phyloP scores from a whole-genome alignment of 1,284 basidiomycete species.

The Heterobasidion irregulare region DNA sequence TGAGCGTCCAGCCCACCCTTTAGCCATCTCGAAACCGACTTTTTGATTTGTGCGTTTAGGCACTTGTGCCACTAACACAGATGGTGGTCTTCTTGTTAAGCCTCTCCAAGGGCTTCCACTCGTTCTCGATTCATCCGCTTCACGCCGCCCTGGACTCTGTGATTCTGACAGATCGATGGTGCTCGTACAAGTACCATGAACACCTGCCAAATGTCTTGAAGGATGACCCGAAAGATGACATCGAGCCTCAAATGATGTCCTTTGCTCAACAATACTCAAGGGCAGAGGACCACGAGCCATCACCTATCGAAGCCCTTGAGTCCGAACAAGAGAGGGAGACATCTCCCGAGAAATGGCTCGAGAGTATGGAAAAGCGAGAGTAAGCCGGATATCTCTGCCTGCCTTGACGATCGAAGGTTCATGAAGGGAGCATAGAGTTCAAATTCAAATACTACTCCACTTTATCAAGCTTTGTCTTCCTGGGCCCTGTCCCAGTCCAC shows the following conservation, averaged over 20 bases:
- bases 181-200: conserved; percentile 52
- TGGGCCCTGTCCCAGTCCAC: conserved; percentile 23
- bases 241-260: conserved; percentile 70
- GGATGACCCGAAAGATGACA: conserved; percentile 23
- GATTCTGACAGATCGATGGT: conserved; percentile 46
- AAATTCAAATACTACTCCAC: conserved; percentile 65
- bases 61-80: conserved; percentile 54
- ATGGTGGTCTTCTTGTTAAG: conserved; percentile 48
- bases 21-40: too few relatives aligned
- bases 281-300: not conserved
- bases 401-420: not conserved
- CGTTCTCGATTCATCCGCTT: conserved; percentile 37
- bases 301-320: not conserved
- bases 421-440: conserved; percentile 34
- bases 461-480: conserved; percentile 56
- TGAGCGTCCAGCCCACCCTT: conserved; percentile 8
- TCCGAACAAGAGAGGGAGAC: conserved; percentile 5
- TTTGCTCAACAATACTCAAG: conserved; percentile 33
- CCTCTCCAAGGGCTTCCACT: conserved; percentile 28
- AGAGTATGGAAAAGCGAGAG: conserved; percentile 66
- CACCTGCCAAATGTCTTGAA: conserved; percentile 46
- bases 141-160: conserved; percentile 48
- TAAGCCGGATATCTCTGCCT: conserved; percentile 26
- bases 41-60: conserved; percentile 29
- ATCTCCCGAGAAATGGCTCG: conserved; percentile 23